Evolutionary conservation across 2,329 filamentous ascomycete genomes (phyloP).

Genomic region (Fonsecaea multimorphosa): DNA sequence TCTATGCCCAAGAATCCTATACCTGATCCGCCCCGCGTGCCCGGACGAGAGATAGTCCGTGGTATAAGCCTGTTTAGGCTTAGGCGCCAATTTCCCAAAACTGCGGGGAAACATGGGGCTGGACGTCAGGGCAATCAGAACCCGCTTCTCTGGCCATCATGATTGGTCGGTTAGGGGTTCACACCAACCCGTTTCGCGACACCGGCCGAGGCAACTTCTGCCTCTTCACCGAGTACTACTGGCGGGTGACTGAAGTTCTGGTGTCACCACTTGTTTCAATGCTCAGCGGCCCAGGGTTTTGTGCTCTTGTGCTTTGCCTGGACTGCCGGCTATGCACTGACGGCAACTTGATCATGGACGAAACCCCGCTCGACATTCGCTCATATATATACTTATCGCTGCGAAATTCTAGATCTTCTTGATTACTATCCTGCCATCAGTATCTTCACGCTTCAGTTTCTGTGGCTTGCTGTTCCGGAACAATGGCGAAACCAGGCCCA

Average conservation of each 20-base stretch:
- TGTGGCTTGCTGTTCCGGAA: not conserved
- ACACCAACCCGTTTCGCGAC: not conserved
- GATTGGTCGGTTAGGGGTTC: not conserved
- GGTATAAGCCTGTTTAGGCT: not conserved
- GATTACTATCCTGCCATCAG: not conserved
- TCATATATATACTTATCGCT: slow-evolving; percentile 1
- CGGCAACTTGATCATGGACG: slow-evolving; percentile 2
- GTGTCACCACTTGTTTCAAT: not conserved
- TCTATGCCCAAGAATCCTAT: too few species aligned
- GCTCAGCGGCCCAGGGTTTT: not conserved
- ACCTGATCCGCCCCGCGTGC: not conserved
- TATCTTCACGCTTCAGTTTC: not conserved
- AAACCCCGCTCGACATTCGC: not conserved
- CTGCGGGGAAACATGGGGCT: not conserved
- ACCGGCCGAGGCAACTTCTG: slow-evolving; percentile 1
- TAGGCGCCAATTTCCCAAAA: not conserved
- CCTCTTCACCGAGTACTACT: not conserved
- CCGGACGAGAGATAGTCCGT: not conserved
- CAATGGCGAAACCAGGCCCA: slow-evolving; percentile 25
- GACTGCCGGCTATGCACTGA: not conserved
- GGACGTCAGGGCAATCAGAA: not conserved
- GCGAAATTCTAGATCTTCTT: not conserved
- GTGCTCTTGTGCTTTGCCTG: not conserved
- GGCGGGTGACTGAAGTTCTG: not conserved
- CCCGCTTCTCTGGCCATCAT: not conserved